Evolutionary conservation across 331 rosid species (phyloP), one percentile per base, ranked within the genome.

Genomic region (Quercus tomentella): DNA sequence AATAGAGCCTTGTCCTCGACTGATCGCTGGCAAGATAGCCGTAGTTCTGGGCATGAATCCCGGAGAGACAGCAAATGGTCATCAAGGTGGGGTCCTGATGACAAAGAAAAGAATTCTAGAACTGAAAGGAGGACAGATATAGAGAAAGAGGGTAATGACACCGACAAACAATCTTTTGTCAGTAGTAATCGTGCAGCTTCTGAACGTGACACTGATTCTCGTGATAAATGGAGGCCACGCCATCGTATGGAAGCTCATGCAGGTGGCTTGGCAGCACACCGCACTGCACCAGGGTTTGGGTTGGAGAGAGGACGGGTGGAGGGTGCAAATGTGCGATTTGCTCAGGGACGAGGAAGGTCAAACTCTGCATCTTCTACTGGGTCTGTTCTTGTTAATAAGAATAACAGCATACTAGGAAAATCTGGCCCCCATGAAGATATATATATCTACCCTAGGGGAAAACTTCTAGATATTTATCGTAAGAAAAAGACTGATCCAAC

Each of bases 81-180:
- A 54, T 89, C 96, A 73, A 89, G 96, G 82, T 91, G 96, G 96
- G 96, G 96, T 76, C 96, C 96, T 74, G 96, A 91, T 80, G 96
- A 91, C 63, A 91, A 89, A 81, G 96, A 91, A 72, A 91, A 89
- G 86, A 92, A 91, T 45, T 68, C 90, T 43, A 89, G 93, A 69
- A 73, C 60, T 72, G 96, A 86, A 75, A 91, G 87, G 79, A 90
- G 73, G 86, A 82, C 61, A 56, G 96, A 87, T 26, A 45, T 54
- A 69, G 96, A 89, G 78, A 89, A 80, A 80, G 96, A 87, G 75
- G 90, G 86, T 75, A 58, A 73, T 81, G 88, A 80, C 35, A 21
- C 69, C 23, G 95, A 89, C 72, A 89, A 84, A 77, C 91, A 81
- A 74, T 77, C 91, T 71, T 81, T 87, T 82, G 87, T 74, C 68